These are phyloP conservation scores for Mycosarcoma mackinlayi DNA, from an alignment of 1,284 basidiomycete species.

Conservation along the genomic window DNA sequence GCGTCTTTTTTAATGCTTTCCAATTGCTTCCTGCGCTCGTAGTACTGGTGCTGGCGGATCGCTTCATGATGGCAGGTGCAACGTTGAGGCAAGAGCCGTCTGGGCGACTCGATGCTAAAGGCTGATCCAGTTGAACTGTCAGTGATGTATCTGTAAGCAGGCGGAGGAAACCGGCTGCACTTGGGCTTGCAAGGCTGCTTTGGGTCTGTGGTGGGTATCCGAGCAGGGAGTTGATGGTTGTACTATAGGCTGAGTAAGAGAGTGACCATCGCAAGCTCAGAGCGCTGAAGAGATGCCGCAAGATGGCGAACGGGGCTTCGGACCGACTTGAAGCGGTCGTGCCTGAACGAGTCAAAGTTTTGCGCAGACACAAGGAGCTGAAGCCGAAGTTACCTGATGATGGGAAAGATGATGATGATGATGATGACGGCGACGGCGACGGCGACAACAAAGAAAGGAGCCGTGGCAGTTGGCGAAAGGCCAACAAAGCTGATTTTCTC, in stretches of 20 bases:
- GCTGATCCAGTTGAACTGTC: no score
- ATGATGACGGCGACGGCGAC: no score
- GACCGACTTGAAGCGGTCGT: slow-evolving; percentile 4
- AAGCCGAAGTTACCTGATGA: no score
- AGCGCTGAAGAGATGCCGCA: slow-evolving; percentile 5
- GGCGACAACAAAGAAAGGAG: no score
- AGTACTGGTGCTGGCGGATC: slow-evolving; percentile 5
- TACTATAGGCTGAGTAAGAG: neutral
- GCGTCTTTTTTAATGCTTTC: slow-evolving; percentile 56
- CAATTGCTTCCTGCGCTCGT: slow-evolving; percentile 60
- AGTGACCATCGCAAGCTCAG: slow-evolving; percentile 20
- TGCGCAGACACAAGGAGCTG: no score
- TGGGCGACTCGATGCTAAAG: no score
- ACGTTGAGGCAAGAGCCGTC: no score
- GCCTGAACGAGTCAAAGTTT: neutral
- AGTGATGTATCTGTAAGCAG: neutral
- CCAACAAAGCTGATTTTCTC: neutral
- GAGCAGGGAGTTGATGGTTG: neutral
- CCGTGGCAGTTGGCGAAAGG: neutral
- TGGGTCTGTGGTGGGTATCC: neutral
- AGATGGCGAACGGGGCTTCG: slow-evolving; percentile 13
- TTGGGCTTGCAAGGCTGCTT: neutral
- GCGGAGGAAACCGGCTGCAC: neutral
- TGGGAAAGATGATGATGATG: neutral
- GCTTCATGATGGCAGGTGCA: slow-evolving; percentile 19